Evolutionary conservation across 2,329 filamentous ascomycete species (phyloP), one percentile per base, ranked within the genome.

Genomic region (Fusarium subtropicale): DNA sequence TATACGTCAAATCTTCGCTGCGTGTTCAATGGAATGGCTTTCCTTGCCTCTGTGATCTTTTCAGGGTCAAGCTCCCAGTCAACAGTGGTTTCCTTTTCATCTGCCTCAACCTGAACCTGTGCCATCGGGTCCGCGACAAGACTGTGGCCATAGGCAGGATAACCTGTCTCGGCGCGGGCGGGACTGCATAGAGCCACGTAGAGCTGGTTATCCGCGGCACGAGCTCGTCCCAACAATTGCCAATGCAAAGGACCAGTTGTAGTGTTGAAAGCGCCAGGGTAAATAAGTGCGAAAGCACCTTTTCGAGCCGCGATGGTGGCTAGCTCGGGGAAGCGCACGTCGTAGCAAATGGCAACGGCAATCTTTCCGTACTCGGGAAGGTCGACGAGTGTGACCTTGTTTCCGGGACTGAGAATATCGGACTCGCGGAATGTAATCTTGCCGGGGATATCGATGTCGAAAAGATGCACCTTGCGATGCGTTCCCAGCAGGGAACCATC

Each of bases 1-100:
- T 99, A 99, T 22, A 99, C 91, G 79, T 99, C 96, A 78, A 97
- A 99, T 71, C 96, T 85, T 75, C 96, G 87, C 85, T 99, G 96
- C 20, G 86, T 87, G 74, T 90, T 89, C 55, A 98, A 84, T 4
- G 96, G 96, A 71, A 99, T 97, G 8, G 91, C 91, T 79, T 87
- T 93, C 78, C 95, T 88, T 46, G 90, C 88, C 80, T 92, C 90
- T 57, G 89, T 87, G 72, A 98, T 92, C 74, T 85, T 87, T 13
- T 86, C 88, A 7, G 85, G 86, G 36, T 88, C 84, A 75, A 97
- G 79, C 61, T 94, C 90, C 45, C 89, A 91, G 77, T 90, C 88
- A 13, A 97, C 86, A 64, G 92, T 92, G 6, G 87, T 87, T 82
- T 97, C 94, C 46, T 82, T 82, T 80, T 97, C 94, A 15, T 89